phyloP scores from a whole-genome alignment of 2,329 filamentous ascomycete genomes.

The Sphaceloma murrayae region DNA sequence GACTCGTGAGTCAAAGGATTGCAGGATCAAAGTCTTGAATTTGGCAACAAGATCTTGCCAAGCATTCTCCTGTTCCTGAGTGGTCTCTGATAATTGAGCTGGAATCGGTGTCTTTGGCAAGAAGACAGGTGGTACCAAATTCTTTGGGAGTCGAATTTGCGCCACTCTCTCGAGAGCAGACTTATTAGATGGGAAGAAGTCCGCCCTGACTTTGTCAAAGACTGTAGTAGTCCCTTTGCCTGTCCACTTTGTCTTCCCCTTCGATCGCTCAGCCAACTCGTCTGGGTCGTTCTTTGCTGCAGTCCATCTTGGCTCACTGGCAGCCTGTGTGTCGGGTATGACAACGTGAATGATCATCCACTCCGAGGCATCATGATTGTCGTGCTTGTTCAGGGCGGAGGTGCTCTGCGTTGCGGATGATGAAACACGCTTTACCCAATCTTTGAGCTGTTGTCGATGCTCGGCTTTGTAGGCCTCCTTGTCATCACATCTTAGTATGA shows the following conservation, averaged over 20 bases:
- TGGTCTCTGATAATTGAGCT: constrained; percentile 54
- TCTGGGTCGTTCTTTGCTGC: constrained; percentile 42
- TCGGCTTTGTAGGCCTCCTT: constrained; percentile 84
- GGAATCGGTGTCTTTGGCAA: constrained; percentile 36
- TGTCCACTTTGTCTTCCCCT: constrained; percentile 61
- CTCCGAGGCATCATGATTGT: constrained; percentile 93
- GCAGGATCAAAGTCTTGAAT: constrained; percentile 76
- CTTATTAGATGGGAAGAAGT: constrained; percentile 77
- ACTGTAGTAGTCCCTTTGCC: constrained; percentile 70
- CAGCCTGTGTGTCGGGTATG: constrained; percentile 71
- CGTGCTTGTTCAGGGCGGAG: constrained; percentile 55
- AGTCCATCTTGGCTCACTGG: constrained; percentile 62
- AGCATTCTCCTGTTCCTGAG: constrained; percentile 68
- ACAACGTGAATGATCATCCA: constrained; percentile 93
- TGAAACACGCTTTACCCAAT: constrained; percentile 80
- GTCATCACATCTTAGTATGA: constrained; percentile 86
- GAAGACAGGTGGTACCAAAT: constrained; percentile 36
- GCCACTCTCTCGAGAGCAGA: constrained; percentile 65
- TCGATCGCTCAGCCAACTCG: constrained; percentile 54
- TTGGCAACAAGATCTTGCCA: constrained; percentile 79
- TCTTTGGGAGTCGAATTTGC: constrained; percentile 65
- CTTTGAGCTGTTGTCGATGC: constrained; percentile 66
- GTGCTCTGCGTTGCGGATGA: constrained; percentile 48
- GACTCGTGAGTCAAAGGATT: constrained; percentile 83
- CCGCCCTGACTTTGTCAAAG: constrained; percentile 77